A percentile compares a stretch with the other conserved stretches of the same genome.
Evolutionary conservation across 345 rosid genomes (phyloP).

Genomic region (Eucalyptus erythrocorys): DNA sequence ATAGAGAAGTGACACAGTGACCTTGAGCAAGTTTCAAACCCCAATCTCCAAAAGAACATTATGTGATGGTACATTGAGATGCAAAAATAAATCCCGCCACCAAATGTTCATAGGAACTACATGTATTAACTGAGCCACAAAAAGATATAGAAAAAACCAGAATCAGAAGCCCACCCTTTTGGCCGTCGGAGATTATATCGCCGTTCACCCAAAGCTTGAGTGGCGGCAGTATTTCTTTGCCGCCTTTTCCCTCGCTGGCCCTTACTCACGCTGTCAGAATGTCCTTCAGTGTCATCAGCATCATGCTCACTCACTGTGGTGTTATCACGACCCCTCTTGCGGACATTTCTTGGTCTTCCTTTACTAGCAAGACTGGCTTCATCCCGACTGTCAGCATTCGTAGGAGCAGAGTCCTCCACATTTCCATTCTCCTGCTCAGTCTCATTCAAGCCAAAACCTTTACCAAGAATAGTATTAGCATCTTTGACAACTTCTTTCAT

Average conservation of each 20-base stretch:
- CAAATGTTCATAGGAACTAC: background rate
- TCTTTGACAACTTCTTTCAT: slow-evolving; percentile 78
- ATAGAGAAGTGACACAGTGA: background rate
- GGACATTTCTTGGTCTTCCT: slow-evolving; percentile 31
- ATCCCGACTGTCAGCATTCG: slow-evolving; percentile 32
- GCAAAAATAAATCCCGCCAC: background rate
- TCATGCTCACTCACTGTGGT: slow-evolving; percentile 42
- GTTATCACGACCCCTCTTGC: slow-evolving; percentile 51
- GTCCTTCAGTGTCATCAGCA: slow-evolving; percentile 55
- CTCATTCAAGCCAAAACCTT: slow-evolving; percentile 31
- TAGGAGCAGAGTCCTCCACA: slow-evolving; percentile 37
- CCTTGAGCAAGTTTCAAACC: background rate
- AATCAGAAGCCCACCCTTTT: slow-evolving; percentile 36
- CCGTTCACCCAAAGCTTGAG: slow-evolving; percentile 21
- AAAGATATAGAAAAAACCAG: background rate
- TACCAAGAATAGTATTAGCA: slow-evolving; percentile 59
- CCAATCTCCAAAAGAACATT: background rate
- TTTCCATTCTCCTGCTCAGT: slow-evolving; percentile 24
- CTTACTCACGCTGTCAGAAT: slow-evolving; percentile 46
- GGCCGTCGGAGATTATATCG: slow-evolving; percentile 74
- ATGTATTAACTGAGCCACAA: background rate
- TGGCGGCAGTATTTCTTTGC: slow-evolving; percentile 33
- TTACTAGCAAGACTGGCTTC: slow-evolving; percentile 44
- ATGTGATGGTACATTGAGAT: background rate
- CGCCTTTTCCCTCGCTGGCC: slow-evolving; percentile 57